Evolutionary conservation across 1,284 basidiomycete genomes (phyloP).

Genomic region (Irpex lacteus): DNA sequence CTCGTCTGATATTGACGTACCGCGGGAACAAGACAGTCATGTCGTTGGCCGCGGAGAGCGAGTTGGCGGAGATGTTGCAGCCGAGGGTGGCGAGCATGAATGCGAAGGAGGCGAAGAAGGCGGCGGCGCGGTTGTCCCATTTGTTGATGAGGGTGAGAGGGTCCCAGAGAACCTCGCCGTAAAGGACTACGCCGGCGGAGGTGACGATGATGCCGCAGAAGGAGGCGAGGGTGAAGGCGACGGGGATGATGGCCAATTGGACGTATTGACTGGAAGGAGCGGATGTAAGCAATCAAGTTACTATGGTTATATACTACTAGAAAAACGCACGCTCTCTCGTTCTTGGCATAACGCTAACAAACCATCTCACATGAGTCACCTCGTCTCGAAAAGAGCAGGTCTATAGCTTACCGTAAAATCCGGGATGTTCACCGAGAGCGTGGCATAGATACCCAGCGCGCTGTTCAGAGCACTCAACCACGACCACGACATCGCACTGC

Average conservation of each 20-base stretch:
- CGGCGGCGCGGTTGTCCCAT: conserved; percentile 75
- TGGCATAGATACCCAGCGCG: conserved; percentile 63
- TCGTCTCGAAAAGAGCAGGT: not conserved
- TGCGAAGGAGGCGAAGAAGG: conserved; percentile 72
- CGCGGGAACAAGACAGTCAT: conserved; percentile 65
- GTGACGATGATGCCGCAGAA: conserved; percentile 68
- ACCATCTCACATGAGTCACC: not conserved
- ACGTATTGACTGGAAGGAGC: conserved; percentile 51
- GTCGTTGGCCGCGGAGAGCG: conserved; percentile 76
- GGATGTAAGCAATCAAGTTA: conserved; percentile 1
- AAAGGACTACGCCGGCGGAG: conserved; percentile 60
- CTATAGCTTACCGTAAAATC: conserved; percentile 59
- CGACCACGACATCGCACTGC: conserved; percentile 62
- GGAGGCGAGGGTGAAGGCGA: conserved; percentile 58
- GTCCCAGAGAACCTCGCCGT: conserved; percentile 54
- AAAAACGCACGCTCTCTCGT: conserved; percentile 48
- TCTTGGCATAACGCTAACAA: conserved; percentile 56
- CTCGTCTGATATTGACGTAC: conserved; percentile 75
- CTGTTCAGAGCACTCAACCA: conserved; percentile 72
- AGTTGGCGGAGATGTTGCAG: conserved; percentile 76
- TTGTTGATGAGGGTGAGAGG: conserved; percentile 54
- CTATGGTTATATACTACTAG: not conserved
- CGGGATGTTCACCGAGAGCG: conserved; percentile 70
- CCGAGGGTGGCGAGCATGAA: conserved; percentile 70
- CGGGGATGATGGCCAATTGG: conserved; percentile 68